A percentile compares a stretch with the other conserved stretches of the same genome.
phyloP scores from a whole-genome alignment of 140 eudicot genomes.

The Cichorium intybus region DNA sequence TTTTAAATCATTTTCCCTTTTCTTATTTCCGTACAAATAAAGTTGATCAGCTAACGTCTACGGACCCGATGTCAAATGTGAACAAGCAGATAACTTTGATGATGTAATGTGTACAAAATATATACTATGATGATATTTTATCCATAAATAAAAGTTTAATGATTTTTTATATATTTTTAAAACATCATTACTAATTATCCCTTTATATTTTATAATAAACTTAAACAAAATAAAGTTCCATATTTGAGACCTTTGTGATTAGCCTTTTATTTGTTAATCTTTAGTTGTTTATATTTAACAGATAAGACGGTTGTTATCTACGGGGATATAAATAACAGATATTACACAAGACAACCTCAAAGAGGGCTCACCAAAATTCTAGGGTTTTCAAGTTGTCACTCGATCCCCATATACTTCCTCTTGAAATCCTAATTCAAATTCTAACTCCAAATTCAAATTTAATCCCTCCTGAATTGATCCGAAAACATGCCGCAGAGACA shows the following conservation, averaged over 20 bases:
- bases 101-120: no score
- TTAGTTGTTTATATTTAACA: background rate
- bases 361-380: background rate
- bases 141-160: no score
- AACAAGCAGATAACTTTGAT: no score
- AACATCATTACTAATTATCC: no score
- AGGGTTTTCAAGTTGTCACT: constrained; percentile 20
- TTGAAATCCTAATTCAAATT: background rate
- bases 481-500: constrained; percentile 90
- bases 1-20: no score
- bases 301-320: background rate
- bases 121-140: no score
- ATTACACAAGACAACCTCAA: background rate
- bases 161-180: no score
- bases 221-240: no score
- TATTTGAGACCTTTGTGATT: background rate
- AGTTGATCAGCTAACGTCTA: no score
- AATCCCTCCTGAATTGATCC: background rate
- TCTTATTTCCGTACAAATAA: no score
- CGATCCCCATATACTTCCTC: constrained; percentile 1
- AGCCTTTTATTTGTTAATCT: background rate
- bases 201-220: no score
- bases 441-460: constrained; percentile 1
- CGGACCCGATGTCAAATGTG: no score
- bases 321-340: background rate